These are phyloP conservation scores for Penicillium psychrofluorescens DNA, from an alignment of 495 filamentous ascomycete species.

Conservation along the genomic window DNA sequence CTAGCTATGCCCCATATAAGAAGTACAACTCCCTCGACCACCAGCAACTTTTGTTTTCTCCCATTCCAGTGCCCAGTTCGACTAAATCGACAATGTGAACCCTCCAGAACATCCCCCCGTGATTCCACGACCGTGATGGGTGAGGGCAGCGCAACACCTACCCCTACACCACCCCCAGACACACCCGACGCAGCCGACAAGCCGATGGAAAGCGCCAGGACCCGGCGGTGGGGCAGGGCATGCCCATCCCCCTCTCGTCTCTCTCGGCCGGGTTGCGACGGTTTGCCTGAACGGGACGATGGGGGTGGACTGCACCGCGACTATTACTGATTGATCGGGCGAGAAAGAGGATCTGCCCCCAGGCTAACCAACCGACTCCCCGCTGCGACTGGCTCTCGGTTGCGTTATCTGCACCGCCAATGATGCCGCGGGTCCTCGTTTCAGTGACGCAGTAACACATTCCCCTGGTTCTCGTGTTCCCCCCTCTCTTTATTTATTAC, in stretches of 20 bases:
- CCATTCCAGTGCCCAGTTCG: neutral
- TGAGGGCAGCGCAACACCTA: neutral
- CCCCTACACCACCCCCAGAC: neutral
- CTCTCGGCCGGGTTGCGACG: constrained; percentile 6
- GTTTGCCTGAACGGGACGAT: neutral
- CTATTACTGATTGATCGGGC: no score
- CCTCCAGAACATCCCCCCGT: neutral
- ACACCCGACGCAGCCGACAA: constrained; percentile 16
- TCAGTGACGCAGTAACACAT: constrained; percentile 5
- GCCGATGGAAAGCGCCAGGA: constrained; percentile 16
- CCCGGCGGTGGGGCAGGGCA: constrained; percentile 1
- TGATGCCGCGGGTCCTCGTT: constrained; percentile 2
- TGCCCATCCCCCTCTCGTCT: neutral
- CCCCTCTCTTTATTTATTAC: neutral
- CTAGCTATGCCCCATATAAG: constrained; percentile 22
- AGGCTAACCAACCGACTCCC: no score
- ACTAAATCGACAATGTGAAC: neutral
- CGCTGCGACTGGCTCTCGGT: constrained; percentile 15
- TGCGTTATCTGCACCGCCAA: constrained; percentile 20
- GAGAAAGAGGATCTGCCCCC: no score
- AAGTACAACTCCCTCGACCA: constrained; percentile 8
- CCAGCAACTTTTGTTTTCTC: constrained; percentile 9
- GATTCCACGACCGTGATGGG: neutral
- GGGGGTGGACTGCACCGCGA: neutral
- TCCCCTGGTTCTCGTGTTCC: neutral